These are phyloP conservation scores for Aspergillus hancockii DNA, from an alignment of 495 filamentous ascomycete genomes.

Conservation along the genomic window DNA sequence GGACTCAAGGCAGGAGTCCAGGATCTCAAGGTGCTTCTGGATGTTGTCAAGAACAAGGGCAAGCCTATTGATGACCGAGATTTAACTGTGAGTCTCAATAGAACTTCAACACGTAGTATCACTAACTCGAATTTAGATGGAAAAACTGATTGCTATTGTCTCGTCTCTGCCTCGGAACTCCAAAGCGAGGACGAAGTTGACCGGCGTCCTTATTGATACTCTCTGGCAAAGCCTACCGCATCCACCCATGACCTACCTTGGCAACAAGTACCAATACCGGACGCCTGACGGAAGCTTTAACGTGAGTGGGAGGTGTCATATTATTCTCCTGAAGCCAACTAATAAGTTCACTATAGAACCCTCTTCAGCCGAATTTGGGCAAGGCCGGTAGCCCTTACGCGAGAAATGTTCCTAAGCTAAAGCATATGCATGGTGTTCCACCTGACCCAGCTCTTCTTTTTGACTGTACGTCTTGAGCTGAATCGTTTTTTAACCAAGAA, in stretches of 20 bases:
- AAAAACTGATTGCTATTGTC: neutral
- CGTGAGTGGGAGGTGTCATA: constrained; percentile 1
- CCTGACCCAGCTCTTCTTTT: constrained; percentile 24
- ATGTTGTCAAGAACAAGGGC: neutral
- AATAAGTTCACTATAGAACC: constrained; percentile 10
- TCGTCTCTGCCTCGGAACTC: constrained; percentile 40
- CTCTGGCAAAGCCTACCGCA: constrained; percentile 63
- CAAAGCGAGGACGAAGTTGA: constrained; percentile 46
- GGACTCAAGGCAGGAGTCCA: neutral
- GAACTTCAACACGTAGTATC: neutral
- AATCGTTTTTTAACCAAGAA: neutral
- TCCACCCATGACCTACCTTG: constrained; percentile 51
- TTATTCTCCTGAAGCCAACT: neutral
- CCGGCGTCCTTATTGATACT: constrained; percentile 51
- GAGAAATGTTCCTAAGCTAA: constrained; percentile 23
- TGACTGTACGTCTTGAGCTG: constrained; percentile 3
- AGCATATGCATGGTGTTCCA: constrained; percentile 18
- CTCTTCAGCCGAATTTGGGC: constrained; percentile 43
- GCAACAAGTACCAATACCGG: constrained; percentile 32
- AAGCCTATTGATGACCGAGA: neutral
- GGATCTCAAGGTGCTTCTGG: neutral
- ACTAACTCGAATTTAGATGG: neutral
- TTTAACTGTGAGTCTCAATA: neutral
- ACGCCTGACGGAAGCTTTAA: constrained; percentile 39
- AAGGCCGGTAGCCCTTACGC: constrained; percentile 45